A percentile compares a stretch with the other conserved stretches of the same genome.
Conservation (phyloP, 225 moss, liverwort and hornwort species). For the Ulota crispa region DNA sequence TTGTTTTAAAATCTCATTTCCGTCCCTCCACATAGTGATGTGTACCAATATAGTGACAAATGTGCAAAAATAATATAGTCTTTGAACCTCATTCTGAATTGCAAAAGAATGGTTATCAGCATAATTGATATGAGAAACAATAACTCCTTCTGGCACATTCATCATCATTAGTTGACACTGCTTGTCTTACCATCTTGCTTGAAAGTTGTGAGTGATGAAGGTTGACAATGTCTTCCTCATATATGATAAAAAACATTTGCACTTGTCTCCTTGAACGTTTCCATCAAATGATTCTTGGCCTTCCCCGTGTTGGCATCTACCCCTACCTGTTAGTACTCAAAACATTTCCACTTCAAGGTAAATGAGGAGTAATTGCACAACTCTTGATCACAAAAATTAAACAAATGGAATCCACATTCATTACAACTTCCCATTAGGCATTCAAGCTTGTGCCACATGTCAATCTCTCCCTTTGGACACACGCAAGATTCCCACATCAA, state of each 20-base stretch:
- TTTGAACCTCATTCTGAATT: too few relatives aligned
- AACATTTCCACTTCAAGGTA: constrained; percentile 3
- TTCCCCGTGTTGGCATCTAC: not conserved
- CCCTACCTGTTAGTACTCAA: not conserved
- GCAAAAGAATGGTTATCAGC: too few relatives aligned
- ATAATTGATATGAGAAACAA: too few relatives aligned
- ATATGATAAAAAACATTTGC: not conserved
- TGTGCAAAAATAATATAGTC: too few relatives aligned
- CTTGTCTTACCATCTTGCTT: not conserved
- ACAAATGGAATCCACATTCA: not conserved
- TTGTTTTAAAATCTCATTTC: too few relatives aligned
- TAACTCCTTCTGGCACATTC: not conserved
- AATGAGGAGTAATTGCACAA: not conserved
- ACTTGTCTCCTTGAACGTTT: not conserved
- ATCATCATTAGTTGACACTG: not conserved
- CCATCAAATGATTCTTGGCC: not conserved
- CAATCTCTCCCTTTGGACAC: not conserved
- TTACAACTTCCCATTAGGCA: not conserved
- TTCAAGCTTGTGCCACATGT: not conserved
- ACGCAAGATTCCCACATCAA: not conserved
- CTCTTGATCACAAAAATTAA: not conserved
- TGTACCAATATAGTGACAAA: too few relatives aligned
- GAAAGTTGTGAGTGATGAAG: not conserved
- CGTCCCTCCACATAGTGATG: too few relatives aligned
- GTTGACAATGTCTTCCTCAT: not conserved